Evolutionary conservation across 306 rosid genomes (phyloP).

Genomic region (Prinsepia uniflora): DNA sequence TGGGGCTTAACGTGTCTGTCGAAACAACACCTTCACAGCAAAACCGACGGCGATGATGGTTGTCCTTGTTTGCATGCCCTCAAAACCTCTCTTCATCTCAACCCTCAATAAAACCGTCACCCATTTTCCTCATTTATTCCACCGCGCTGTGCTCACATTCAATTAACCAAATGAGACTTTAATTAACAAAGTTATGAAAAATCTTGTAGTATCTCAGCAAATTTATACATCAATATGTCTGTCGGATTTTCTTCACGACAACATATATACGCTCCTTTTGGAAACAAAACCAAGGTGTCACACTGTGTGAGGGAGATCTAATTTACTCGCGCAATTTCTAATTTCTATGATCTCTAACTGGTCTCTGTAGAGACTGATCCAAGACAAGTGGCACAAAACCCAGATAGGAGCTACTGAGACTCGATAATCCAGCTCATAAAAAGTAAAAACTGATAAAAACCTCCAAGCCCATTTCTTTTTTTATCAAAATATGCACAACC

Average conservation of each 20-base stretch:
- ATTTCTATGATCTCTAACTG: not conserved
- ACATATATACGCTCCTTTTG: not conserved
- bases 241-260: too few species aligned
- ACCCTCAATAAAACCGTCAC: conserved; percentile 5
- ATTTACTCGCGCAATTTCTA: not conserved
- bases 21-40: conserved; percentile 27
- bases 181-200: not conserved
- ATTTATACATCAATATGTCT: too few species aligned
- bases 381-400: conserved; percentile 1
- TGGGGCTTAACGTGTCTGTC: conserved; percentile 39
- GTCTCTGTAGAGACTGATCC: not conserved
- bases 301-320: not conserved
- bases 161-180: not conserved
- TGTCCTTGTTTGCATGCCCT: not conserved
- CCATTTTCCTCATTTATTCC: not conserved
- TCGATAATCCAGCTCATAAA: not conserved
- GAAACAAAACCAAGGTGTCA: not conserved
- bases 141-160: not conserved
- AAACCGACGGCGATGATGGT: conserved; percentile 36
- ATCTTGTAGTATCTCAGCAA: not conserved
- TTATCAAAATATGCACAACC: not conserved
- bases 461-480: not conserved
- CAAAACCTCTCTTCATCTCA: conserved; percentile 20
- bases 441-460: not conserved
- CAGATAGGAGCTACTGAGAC: not conserved